Evolutionary conservation across 805 yeast genomes (phyloP), one percentile per base, ranked within the genome.

Genomic region (Candida andamanensis): DNA sequence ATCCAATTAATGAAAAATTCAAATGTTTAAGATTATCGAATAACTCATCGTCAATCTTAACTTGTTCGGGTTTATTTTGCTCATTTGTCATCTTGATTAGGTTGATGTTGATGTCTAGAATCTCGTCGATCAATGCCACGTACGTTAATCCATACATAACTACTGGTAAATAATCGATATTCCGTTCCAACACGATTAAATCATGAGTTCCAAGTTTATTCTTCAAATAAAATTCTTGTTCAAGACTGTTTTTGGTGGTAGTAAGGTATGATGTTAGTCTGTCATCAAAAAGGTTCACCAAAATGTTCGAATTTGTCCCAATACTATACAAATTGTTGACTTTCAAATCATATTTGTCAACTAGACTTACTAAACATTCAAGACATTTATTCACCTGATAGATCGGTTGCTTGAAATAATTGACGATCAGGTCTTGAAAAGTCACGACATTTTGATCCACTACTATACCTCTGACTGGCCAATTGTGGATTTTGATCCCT

Each of bases 1-100:
- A 70, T 2, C 97, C 97, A 21, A 89, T 80, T 16, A 78, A 69
- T 2, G 89, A 82, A 54, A 92, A 89, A 41, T 87, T 87, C 35
- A 78, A 57, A 48, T 76, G 74, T 40, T 77, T 74, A 11, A 89
- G 62, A 5, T 67, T 54, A 2, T 58, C 59, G 44, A 63, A 74
- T 5, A 80, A 59, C 8, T 65, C 60, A 42, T 80, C 85, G 22
- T 61, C 58, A 5, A 64, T 52, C 14, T 52, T 46, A 10, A 46
- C 44, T 15, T 41, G 44, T n/a, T 49, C 46, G 19, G 38, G 42
- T 7, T 33, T 23, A 11, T 34, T 26, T 11, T 35, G 18, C 11
- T 38, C 41, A 12, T 40, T 41, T 4, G 40, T 41, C 2, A 50
- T 27, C 25, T 45, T 45, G 5, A 58, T 45, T 3, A 46, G 60